phyloP scores from a whole-genome alignment of 192 early-diverging fungal genomes.

The Lunasporangiospora selenospora region DNA sequence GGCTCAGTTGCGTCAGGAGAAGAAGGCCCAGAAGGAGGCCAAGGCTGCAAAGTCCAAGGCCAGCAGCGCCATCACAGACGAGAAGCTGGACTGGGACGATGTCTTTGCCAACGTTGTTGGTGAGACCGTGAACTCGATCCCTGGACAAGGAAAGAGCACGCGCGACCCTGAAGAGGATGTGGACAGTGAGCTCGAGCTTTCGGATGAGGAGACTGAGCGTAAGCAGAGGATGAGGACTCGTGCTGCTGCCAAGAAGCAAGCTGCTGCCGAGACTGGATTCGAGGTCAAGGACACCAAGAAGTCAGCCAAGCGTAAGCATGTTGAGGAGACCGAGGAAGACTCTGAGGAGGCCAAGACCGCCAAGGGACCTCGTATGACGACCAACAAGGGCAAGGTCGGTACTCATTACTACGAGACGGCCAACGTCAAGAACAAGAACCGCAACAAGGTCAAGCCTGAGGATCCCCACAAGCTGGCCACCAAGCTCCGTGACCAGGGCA shows the following conservation, averaged over 20 bases:
- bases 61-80: constrained; percentile 29
- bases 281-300: constrained; percentile 31
- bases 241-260: constrained; percentile 37
- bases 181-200: constrained; percentile 56
- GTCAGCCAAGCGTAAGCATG: constrained; percentile 31
- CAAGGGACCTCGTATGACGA: constrained; percentile 85
- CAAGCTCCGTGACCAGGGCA: constrained; percentile 53
- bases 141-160: constrained; percentile 45
- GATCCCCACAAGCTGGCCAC: constrained; percentile 61
- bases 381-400: constrained; percentile 92
- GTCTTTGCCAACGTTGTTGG: constrained; percentile 85
- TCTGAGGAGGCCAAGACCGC: constrained; percentile 46
- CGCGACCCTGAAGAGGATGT: constrained; percentile 53
- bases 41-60: constrained; percentile 43
- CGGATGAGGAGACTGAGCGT: constrained; percentile 47
- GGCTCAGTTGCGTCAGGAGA: constrained; percentile 51
- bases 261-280: constrained; percentile 15
- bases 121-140: constrained; percentile 53
- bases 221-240: constrained; percentile 47
- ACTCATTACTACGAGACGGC: constrained; percentile 90
- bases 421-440: constrained; percentile 96
- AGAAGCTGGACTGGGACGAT: constrained; percentile 84
- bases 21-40: constrained; percentile 49
- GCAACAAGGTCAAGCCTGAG: constrained; percentile 79
- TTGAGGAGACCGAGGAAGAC: constrained; percentile 38